These are phyloP conservation scores for Hibiscus mutabilis DNA, from an alignment of 345 rosid genomes.

Conservation along the genomic window DNA sequence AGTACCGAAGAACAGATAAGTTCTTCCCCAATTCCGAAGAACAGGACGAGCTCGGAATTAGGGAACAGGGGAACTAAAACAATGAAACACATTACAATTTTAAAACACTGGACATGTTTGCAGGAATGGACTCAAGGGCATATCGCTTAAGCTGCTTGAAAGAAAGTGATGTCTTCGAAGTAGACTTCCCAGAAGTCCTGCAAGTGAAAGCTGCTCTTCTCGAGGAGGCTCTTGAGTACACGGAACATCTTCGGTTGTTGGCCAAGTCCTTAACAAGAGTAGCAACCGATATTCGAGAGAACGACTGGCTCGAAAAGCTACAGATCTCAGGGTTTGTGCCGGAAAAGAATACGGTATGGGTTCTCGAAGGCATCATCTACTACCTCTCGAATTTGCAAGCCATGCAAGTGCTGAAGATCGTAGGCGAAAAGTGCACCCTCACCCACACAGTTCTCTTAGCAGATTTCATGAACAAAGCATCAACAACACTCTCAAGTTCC, in stretches of 20 bases:
- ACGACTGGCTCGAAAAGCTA: conserved; percentile 68
- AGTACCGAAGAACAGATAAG: not conserved
- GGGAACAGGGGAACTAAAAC: not conserved
- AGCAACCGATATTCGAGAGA: conserved; percentile 66
- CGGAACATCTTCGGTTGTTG: conserved; percentile 36
- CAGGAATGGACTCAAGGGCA: conserved; percentile 94
- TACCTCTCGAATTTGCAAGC: conserved; percentile 75
- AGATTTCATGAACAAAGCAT: conserved; percentile 88
- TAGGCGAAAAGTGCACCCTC: conserved; percentile 58
- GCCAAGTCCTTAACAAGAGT: conserved; percentile 75
- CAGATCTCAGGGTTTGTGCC: conserved; percentile 60
- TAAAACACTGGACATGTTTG: not conserved
- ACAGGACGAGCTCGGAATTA: not conserved
- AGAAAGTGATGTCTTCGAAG: conserved; percentile 70
- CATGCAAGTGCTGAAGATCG: conserved; percentile 75
- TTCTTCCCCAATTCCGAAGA: not conserved
- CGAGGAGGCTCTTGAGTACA: conserved; percentile 48
- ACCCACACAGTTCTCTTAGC: conserved; percentile 73
- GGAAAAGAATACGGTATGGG: conserved; percentile 74
- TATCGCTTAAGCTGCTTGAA: conserved; percentile 66
- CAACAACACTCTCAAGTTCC: conserved; percentile 58
- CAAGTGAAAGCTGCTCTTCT: conserved; percentile 54
- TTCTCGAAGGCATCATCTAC: conserved; percentile 91
- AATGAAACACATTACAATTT: not conserved
- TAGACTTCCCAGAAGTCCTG: conserved; percentile 74